Base-by-base conservation (phyloP, 2,329 filamentous ascomycete species). In the Epichloe aotearoae region DNA sequence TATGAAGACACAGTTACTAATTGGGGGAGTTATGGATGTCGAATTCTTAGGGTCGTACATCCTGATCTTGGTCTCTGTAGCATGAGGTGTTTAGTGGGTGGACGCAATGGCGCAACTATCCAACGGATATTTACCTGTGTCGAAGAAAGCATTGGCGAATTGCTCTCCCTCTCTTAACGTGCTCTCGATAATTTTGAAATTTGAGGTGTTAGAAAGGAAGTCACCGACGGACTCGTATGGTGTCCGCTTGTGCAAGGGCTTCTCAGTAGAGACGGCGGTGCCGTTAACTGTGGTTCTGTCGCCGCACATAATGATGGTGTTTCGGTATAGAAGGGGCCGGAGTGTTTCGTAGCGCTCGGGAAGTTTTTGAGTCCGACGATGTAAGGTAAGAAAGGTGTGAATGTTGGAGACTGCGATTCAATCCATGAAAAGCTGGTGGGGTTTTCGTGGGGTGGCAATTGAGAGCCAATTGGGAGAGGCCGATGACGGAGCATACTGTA, bases 91-190 rank as follows among this genome's bases (percentile, higher is more conserved):
- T 47, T 48, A 47, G 46, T 19, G 36, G 8, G 11, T 5, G 23
- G 17, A 12, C 23, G 20, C 46, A 40, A 40, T 19, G 14, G 36
- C 36, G 36, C 38, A 47, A 26, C n/a, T 7, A 39, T 11, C 11
- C 19, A 19, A 30, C 7, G 19, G 20, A 20, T 7, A 6, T 15
- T 46, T 36, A 50, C 51, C 51, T 8, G 82, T 87, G 62, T 87
- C 82, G 66, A 91, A 91, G 73, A 79, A 86, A 62, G 82, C 81
- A 68, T 84, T 87, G 69, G 84, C 83, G 60, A 82, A 82, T 60
- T 95, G 88, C 71, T 95, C 89, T 65, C 89, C 86, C 71, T 91
- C 87, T 54, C 45, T 43, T 15, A 50, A 23, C 2, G 54, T 50
- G 46, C 46, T 48, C 30, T 50, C 39, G 47, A 47, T 50, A 34